phyloP scores from a whole-genome alignment of 306 rosid species.

The Inga leiocalycina region DNA sequence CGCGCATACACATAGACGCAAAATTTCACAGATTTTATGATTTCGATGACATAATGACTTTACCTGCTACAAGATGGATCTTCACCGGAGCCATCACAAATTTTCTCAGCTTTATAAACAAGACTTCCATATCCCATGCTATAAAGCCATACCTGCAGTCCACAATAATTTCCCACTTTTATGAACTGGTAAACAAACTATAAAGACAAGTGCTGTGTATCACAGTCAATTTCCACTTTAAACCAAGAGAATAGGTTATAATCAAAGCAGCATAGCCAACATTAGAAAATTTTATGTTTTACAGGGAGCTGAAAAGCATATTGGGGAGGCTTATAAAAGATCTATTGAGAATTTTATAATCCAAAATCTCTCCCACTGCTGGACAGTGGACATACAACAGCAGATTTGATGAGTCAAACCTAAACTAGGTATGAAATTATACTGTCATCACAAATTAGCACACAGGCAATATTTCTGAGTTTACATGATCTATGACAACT shows the following conservation, averaged over 20 bases:
- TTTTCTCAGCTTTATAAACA: slow-evolving; percentile 61
- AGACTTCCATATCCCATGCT: slow-evolving; percentile 71
- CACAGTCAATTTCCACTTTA: slow-evolving; percentile 16
- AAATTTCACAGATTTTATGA: neutral
- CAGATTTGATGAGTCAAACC: slow-evolving; percentile 25
- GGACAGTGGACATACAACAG: neutral
- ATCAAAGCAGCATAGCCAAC: slow-evolving; percentile 24
- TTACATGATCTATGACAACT: slow-evolving; percentile 15
- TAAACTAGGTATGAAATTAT: slow-evolving; percentile 1
- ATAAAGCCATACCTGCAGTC: slow-evolving; percentile 88
- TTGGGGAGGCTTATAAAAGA: neutral
- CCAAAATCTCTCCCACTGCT: neutral
- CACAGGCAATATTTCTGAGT: neutral
- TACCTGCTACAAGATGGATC: slow-evolving; percentile 95
- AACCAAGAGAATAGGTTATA: slow-evolving; percentile 16
- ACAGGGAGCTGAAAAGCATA: slow-evolving; percentile 1
- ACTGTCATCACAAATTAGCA: slow-evolving; percentile 9
- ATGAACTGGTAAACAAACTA: slow-evolving; percentile 27
- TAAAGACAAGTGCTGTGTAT: neutral
- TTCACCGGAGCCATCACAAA: slow-evolving; percentile 91
- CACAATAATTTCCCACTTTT: slow-evolving; percentile 32
- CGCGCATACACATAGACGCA: neutral
- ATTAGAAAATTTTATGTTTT: neutral
- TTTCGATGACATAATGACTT: slow-evolving; percentile 30
- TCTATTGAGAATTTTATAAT: neutral